Conservation (phyloP, 2,329 filamentous ascomycete genomes). For the Aspergillus jensenii region DNA sequence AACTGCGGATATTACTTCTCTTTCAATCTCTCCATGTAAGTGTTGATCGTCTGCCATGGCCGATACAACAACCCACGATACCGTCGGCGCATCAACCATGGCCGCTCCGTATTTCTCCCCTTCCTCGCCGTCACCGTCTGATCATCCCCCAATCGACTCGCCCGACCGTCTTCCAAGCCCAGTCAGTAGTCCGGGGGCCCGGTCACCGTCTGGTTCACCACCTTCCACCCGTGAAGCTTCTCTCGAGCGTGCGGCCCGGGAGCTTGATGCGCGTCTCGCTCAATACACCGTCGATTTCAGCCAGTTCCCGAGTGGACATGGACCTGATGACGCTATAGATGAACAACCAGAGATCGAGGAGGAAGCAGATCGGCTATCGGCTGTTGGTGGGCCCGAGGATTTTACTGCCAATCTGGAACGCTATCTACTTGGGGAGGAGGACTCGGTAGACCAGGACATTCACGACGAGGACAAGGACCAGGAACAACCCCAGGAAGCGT, state of each 20-base stretch:
- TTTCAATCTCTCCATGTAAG: background rate
- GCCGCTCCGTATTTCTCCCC: conserved; percentile 38
- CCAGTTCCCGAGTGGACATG: conserved; percentile 33
- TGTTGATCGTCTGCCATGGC: conserved; percentile 30
- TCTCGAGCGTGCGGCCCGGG: conserved; percentile 28
- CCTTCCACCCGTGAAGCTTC: conserved; percentile 20
- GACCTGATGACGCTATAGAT: conserved; percentile 24
- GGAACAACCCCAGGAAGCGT: conserved; percentile 9
- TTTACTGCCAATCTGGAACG: conserved; percentile 44
- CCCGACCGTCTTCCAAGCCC: conserved; percentile 26
- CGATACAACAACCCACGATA: conserved; percentile 42
- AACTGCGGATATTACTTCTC: background rate
- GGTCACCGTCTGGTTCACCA: conserved; percentile 12
- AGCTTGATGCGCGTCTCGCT: conserved; percentile 40
- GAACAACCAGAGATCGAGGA: conserved; percentile 29
- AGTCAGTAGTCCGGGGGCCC: conserved; percentile 10
- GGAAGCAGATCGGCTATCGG: conserved; percentile 25
- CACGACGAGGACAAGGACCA: conserved; percentile 10
- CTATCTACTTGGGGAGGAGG: conserved; percentile 35
- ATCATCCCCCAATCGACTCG: conserved; percentile 19
- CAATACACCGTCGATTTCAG: conserved; percentile 43
- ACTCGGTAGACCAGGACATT: conserved; percentile 16
- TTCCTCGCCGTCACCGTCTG: conserved; percentile 32
- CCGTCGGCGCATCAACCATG: conserved; percentile 41
- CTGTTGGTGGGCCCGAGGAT: conserved; percentile 42